A percentile compares a stretch with the other conserved stretches of the same genome.
Evolutionary conservation across 352 stramenopile genomes (phyloP).

Genomic region (Phytopythium litorale): DNA sequence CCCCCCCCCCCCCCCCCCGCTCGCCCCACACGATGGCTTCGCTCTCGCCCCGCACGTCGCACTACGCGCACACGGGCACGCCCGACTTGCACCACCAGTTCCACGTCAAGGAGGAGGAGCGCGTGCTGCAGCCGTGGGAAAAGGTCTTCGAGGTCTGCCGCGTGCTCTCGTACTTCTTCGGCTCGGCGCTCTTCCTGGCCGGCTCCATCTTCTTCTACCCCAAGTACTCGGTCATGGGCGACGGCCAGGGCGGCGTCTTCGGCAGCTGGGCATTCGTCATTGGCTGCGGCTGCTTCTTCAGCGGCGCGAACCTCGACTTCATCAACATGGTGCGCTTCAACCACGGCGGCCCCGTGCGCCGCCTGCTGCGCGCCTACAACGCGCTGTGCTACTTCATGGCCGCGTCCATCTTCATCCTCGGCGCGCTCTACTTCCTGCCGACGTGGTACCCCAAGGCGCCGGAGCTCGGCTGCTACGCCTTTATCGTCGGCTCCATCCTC

Average conservation of each 20-base stretch:
- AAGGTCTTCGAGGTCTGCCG: slow-evolving; percentile 51
- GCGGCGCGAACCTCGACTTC: slow-evolving; percentile 69
- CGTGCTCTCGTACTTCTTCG: slow-evolving; percentile 51
- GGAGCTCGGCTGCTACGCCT: slow-evolving; percentile 68
- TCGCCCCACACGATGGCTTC: not conserved
- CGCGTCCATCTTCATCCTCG: slow-evolving; percentile 67
- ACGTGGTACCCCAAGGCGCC: slow-evolving; percentile 64
- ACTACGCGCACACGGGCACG: slow-evolving; percentile 12
- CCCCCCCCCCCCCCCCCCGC: not conserved
- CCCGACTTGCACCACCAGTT: slow-evolving; percentile 5
- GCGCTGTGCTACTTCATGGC: slow-evolving; percentile 62
- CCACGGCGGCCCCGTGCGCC: slow-evolving; percentile 38
- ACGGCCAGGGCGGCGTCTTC: slow-evolving; percentile 56
- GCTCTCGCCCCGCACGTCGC: slow-evolving; percentile 23
- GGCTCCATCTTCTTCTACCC: slow-evolving; percentile 84
- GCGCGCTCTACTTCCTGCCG: slow-evolving; percentile 77
- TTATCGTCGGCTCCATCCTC: slow-evolving; percentile 64
- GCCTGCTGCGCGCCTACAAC: slow-evolving; percentile 59
- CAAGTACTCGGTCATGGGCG: slow-evolving; percentile 56
- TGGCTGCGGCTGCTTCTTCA: slow-evolving; percentile 66
- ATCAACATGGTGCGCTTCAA: slow-evolving; percentile 63
- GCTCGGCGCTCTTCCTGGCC: slow-evolving; percentile 67
- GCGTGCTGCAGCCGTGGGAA: slow-evolving; percentile 28
- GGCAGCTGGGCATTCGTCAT: slow-evolving; percentile 68
- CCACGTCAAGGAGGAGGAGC: not conserved